A percentile compares a stretch with the other conserved stretches of the same genome.
Conservation (phyloP, 768 basidiomycete genomes). For the Hypholoma sublateritium region DNA sequence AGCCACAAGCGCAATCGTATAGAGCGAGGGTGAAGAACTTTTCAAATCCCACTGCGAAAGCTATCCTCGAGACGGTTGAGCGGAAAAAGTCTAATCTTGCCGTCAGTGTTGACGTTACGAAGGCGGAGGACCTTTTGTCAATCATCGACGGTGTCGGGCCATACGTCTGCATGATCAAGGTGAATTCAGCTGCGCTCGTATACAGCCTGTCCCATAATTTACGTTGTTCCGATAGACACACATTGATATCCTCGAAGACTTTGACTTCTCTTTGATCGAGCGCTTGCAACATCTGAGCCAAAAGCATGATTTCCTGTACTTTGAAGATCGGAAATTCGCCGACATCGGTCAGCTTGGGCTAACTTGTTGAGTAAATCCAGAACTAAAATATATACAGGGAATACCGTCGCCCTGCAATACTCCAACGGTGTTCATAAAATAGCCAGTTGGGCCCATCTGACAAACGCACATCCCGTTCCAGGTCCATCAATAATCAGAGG, state of each 20-base stretch:
- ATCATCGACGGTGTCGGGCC: slow-evolving; percentile 90
- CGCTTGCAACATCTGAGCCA: slow-evolving; percentile 66
- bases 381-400: slow-evolving; percentile 55
- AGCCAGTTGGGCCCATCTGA: slow-evolving; percentile 94
- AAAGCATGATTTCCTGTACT: slow-evolving; percentile 92
- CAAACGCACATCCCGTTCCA: slow-evolving; percentile 94
- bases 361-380: neutral
- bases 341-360: slow-evolving; percentile 76
- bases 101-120: slow-evolving; percentile 94
- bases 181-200: slow-evolving; percentile 27
- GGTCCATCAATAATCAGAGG: slow-evolving; percentile 96
- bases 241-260: slow-evolving; percentile 94
- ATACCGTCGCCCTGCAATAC: slow-evolving; percentile 95
- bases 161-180: slow-evolving; percentile 94
- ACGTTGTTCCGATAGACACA: slow-evolving; percentile 61
- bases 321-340: slow-evolving; percentile 98
- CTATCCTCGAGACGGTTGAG: slow-evolving; percentile 79
- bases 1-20: slow-evolving; percentile 53
- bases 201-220: slow-evolving; percentile 34
- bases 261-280: slow-evolving; percentile 68
- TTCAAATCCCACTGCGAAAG: slow-evolving; percentile 73
- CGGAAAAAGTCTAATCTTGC: slow-evolving; percentile 91
- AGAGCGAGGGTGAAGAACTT: slow-evolving; percentile 56
- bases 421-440: slow-evolving; percentile 91
- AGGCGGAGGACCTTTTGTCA: slow-evolving; percentile 70